Evolutionary conservation across 2,329 filamentous ascomycete genomes (phyloP).

Genomic region (Colletotrichum orchidophilum): DNA sequence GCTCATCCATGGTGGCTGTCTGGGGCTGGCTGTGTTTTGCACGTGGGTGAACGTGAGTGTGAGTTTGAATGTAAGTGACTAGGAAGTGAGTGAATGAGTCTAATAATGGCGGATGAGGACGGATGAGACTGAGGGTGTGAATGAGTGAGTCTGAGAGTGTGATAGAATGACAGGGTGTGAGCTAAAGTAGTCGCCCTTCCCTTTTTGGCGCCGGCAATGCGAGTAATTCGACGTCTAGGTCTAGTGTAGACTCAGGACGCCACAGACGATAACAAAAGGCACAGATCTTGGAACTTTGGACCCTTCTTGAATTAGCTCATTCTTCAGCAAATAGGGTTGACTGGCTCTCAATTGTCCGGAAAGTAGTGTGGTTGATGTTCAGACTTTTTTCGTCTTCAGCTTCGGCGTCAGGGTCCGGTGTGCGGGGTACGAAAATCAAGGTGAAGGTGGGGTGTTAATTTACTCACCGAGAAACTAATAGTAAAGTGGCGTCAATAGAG

Average conservation of each 20-base stretch:
- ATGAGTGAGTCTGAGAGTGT: neutral
- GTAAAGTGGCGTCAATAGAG: neutral
- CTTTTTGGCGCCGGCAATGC: neutral
- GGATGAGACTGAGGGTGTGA: neutral
- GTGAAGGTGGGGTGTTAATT: slow-evolving; percentile 12
- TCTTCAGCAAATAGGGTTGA: neutral
- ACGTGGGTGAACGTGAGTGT: neutral
- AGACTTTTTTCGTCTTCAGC: slow-evolving; percentile 2
- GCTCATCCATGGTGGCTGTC: slow-evolving; percentile 35
- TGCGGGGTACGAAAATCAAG: slow-evolving; percentile 25
- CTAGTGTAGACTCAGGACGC: too few relatives aligned
- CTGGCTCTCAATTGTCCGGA: neutral
- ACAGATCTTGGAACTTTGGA: neutral
- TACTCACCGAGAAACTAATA: slow-evolving; percentile 9
- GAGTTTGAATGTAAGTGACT: neutral
- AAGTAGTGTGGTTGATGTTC: neutral
- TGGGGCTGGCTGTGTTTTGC: neutral
- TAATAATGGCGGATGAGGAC: too few relatives aligned
- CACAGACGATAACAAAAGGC: too few relatives aligned
- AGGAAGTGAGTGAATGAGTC: too few relatives aligned
- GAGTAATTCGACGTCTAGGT: neutral
- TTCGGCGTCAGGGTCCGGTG: neutral
- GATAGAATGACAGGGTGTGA: neutral
- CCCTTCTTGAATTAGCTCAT: neutral
- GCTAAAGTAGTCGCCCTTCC: neutral